Conservation (phyloP, 768 basidiomycete genomes). For the Lactarius tabidus region DNA sequence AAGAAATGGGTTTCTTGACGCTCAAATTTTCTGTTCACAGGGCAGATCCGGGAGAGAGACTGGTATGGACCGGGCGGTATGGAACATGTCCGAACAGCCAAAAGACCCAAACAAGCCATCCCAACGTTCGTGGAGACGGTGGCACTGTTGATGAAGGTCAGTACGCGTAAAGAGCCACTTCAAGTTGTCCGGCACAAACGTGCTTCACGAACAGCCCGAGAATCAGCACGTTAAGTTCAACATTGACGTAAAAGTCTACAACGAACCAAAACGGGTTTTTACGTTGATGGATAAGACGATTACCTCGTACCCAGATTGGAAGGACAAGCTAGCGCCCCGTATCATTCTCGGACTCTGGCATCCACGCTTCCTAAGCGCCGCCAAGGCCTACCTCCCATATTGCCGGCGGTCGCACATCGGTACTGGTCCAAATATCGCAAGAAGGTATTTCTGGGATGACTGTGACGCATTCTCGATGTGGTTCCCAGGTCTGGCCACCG, state of each 20-base stretch:
- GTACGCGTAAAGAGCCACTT: slow-evolving; percentile 25
- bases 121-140: slow-evolving; percentile 89
- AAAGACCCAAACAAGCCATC: slow-evolving; percentile 81
- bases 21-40: slow-evolving; percentile 37
- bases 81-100: slow-evolving; percentile 73
- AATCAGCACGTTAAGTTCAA: slow-evolving; percentile 75
- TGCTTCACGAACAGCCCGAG: slow-evolving; percentile 48
- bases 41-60: slow-evolving; percentile 48
- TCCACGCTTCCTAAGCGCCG: slow-evolving; percentile 79
- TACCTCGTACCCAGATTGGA: slow-evolving; percentile 61
- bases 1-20: not conserved
- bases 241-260: slow-evolving; percentile 92
- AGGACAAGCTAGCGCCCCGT: slow-evolving; percentile 71
- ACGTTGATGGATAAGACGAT: slow-evolving; percentile 69
- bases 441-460: slow-evolving; percentile 85
- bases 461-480: slow-evolving; percentile 84
- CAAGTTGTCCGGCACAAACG: slow-evolving; percentile 8
- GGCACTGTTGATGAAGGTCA: slow-evolving; percentile 70
- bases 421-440: slow-evolving; percentile 60
- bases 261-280: slow-evolving; percentile 86
- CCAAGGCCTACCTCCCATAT: slow-evolving; percentile 73
- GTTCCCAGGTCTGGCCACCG: slow-evolving; percentile 65
- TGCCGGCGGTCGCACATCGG: slow-evolving; percentile 86
- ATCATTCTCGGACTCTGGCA: slow-evolving; percentile 87
- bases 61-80: slow-evolving; percentile 52